Conservation (phyloP, 192 early-diverging fungal genomes). For the Dissophora globulifera region DNA sequence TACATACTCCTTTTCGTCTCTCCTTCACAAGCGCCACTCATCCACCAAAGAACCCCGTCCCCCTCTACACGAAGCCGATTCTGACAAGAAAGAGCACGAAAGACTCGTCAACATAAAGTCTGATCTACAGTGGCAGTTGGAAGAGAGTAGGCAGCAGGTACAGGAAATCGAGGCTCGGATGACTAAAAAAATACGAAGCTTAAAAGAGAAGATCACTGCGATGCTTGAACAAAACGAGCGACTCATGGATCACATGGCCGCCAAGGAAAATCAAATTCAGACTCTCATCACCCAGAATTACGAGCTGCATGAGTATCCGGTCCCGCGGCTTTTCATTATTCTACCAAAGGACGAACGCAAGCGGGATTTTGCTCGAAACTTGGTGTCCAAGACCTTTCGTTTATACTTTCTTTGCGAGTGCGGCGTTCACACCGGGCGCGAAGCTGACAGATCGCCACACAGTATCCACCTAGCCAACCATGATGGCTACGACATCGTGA, state of each 20-base stretch:
- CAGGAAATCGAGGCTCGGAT: too few species aligned
- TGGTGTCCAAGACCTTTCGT: not conserved
- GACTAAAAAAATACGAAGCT: too few species aligned
- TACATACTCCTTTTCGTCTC: too few species aligned
- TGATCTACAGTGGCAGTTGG: too few species aligned
- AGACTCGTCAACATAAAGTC: too few species aligned
- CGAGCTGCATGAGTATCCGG: not conserved
- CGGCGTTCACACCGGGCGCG: not conserved
- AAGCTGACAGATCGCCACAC: not conserved
- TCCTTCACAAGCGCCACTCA: too few species aligned
- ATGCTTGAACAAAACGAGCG: too few species aligned
- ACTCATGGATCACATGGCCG: not conserved
- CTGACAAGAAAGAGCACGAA: too few species aligned
- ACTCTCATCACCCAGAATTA: not conserved
- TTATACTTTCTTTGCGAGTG: slow-evolving; percentile 13
- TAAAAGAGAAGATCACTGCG: too few species aligned
- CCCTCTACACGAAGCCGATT: too few species aligned
- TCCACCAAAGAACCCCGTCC: too few species aligned
- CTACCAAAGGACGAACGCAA: not conserved
- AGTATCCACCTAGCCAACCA: slow-evolving; percentile 1
- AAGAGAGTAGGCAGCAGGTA: too few species aligned
- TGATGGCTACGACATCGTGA: slow-evolving; percentile 1
- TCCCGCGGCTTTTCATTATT: slow-evolving; percentile 9
- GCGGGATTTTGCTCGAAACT: not conserved
- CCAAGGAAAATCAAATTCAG: not conserved